Base-by-base conservation (phyloP, 2,329 filamentous ascomycete species). In the Monilinia laxa region DNA sequence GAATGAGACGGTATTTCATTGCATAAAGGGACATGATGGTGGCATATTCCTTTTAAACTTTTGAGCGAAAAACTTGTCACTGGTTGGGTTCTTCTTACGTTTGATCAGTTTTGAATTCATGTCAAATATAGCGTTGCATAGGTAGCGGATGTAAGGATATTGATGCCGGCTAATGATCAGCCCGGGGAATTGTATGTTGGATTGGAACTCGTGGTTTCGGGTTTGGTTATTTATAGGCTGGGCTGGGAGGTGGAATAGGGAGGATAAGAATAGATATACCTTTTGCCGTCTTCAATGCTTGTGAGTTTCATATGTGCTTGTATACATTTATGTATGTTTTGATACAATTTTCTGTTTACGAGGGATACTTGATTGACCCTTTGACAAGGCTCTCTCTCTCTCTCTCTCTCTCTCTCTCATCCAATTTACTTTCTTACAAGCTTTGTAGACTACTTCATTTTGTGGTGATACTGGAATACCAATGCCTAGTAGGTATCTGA, bases 91-190 rank as follows among this genome's bases (percentile, higher is more conserved):
- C n/a, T 20, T 42, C n/a, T 31, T 31, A 12, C 11, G 18, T 64
- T 64, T 45, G 38, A 14, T 64, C 51, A 23, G 31, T 35, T 54
- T n/a, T 64, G 7, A 28, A 31, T 18, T 64, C 20, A 54, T 40
- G 45, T 47, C 23, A 45, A 16, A 47, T 45, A 65, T 60, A 40
- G 63, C 55, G 35, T 56, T 51, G 54, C 25, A 51, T 60, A 35
- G 31, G 31, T 35, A 62, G 54, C 35, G 25, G 55, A 65, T 65
- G 62, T 47, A 65, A 56, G 25, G 59, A 25, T 64, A 51, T 31
- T 31, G 20, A 38, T 23, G 45, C 18, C n/a, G 25, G 38, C 14
- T 28, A 38, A 42, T 45, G 52, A 42, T 28, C 28, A 25, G 42
- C 40, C 38, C 40, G 57, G 25, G 25, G 25, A n/a, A 20, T n/a